Base-by-base conservation (phyloP, 1,284 basidiomycete genomes). In the Ustilago trichophora region DNA sequence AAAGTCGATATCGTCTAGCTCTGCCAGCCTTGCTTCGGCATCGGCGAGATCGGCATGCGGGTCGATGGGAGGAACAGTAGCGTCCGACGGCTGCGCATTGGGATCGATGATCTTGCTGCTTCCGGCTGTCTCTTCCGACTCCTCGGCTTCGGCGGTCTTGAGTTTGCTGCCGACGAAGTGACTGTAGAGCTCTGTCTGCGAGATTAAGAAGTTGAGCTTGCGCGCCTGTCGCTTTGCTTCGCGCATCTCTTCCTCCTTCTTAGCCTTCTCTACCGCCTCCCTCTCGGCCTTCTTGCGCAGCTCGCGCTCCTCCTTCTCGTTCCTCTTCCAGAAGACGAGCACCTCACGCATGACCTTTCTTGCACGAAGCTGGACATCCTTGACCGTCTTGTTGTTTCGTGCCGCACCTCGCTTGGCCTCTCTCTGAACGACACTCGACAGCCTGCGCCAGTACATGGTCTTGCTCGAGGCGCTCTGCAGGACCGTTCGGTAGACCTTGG, bases 141-240 rank as follows among this genome's bases (percentile, higher is more conserved):
- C 91, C 83, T 96, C 92, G 22, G 94, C 88, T 80, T 97, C 94
- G 54, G 88, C 87, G 37, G 95, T 98, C 84, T 96, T 97, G 75
- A 98, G 87, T 84, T 98, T 98, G 83, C 90, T 97, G 33, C 96
- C 95, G 58, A 99, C 93, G 85, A 98, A 98, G 85, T 99, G 96
- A 73, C 92, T 96, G 84, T 98, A 99, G 11, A 98, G 87, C 82
- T 99, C 96, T 10, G 96, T 98, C 83, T 98, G 96, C 60, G 93
- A 98, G 83, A 99, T 95, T 82, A 99, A 85, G 85, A 98, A 99
- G 84, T 98, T 97, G 54, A 99, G 88, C 83, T 98, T 98, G 72
- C 96, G 88, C 4, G 94, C 91, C 83, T 97, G 93, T 45, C 96
- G 86, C 57, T 95, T 91, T 24, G 92, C 90, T 83, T 99, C 96